Evolutionary conservation across 306 rosid species (phyloP), one percentile per base, ranked within the genome.

Genomic region (Myrica gale): DNA sequence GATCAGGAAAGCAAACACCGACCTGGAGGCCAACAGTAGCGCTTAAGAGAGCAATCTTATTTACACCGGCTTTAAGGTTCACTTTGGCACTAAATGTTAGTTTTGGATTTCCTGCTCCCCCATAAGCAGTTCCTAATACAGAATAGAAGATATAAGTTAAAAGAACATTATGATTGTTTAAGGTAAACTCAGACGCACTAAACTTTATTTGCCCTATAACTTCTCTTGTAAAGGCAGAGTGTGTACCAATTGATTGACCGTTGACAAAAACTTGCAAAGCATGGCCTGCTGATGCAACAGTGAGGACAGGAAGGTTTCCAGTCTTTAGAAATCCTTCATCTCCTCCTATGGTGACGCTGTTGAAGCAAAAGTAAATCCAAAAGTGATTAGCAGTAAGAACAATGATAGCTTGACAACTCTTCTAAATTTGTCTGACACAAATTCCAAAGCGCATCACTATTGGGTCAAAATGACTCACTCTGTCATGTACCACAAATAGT

Each of bases 401-500:
- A 73, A 61, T 11, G 68, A 61, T 61, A 32, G 43, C 32, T 61
- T 61, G 4, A 6, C 16, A 57, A 57, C 16, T 57, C 15, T 19
- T 26, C 32, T 26, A 26, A 26, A 26, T 26, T 1, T 26, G 32
- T 26, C 32, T 56, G 62, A 17, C 26, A 15, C 42, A 70, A 50
- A 79, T 58, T 48, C 54, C 19, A 19, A 9, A 71, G 11, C 71
- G 69, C 51, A 46, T 62, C 10, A 41, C 56, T 17, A 56, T 68
- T 13, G 58, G 16, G 43, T 76, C 69, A 39, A 47, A 42, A 69
- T 47, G 73, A 84, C 99, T 90, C 80, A 95, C 99, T 95, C 99
- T 66, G 97, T 90, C 97, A 88, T 81, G 77, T 95, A 95, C 99
- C 99, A 95, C 89, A 95, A 79, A 84, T 95, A 95, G 85, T 95